Base-by-base conservation (phyloP, 768 basidiomycete species). In the Mycena maculata region DNA sequence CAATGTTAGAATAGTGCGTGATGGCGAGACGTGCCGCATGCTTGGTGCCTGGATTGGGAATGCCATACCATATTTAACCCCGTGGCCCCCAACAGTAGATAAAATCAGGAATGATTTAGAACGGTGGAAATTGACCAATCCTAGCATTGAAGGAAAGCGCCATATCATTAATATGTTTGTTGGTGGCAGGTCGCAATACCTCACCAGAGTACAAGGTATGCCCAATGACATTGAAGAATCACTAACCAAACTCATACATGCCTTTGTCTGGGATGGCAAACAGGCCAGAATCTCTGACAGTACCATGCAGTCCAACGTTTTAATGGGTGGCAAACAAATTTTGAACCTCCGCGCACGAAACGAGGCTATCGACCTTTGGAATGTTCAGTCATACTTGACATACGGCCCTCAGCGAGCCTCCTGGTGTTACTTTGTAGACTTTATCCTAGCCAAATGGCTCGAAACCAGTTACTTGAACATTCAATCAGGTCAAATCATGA, bases 151-250 rank as follows among this genome's bases (percentile, higher is more conserved):
- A 33, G 73, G 73, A 0, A 62, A 61, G n/a, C 39, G 61, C 6
- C 65, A 74, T 20, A 70, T 74, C 4, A 52, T 72, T 0, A 71
- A 75, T 30, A 72, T 74, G 68, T 39, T 71, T 1, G 61, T 73
- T 1, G 75, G 71, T 0, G 72, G 72, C 0, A 70, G 62, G 54
- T 70, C 76, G 0, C 76, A 77, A 63, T 77, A 71, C 65, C 59
- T 75, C 0, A 68, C 75, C 5, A 52, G 62, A 30, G 73, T 73
- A 0, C 75, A 76, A 59, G 74, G 76, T 6, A 77, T 77, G 76
- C 76, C 76, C 39, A 48, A 60, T 16, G 54, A 50, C 0, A 33
- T 71, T 52, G 63, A 60, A 50, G 30, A 60, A 20, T 38, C 56
- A 54, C 36, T 71, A 11, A 31, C 7, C 2, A 60, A 57, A 28